Evolutionary conservation across 2,329 filamentous ascomycete species (phyloP).

Genomic region (Nemania abortiva): DNA sequence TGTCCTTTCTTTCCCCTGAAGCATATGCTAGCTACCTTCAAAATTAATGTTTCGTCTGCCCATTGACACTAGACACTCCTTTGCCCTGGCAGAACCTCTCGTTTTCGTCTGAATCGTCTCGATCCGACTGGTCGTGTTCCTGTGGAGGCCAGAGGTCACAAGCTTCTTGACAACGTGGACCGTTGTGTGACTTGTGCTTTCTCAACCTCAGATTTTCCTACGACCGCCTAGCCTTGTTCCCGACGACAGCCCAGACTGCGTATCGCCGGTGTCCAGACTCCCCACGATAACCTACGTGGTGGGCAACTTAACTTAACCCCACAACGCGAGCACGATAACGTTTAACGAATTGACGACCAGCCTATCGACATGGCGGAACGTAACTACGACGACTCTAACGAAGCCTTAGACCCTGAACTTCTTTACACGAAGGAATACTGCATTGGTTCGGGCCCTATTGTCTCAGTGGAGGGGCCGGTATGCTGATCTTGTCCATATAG

Average conservation of each 20-base stretch:
- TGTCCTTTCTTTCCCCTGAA: constrained; percentile 20
- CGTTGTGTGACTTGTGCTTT: constrained; percentile 24
- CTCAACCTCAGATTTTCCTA: constrained; percentile 3
- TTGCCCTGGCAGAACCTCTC: constrained; percentile 18
- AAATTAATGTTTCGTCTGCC: constrained; percentile 18
- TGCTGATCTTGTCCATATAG: constrained; percentile 59
- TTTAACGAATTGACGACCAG: constrained; percentile 39
- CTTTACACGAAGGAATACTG: constrained; percentile 94
- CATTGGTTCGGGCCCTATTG: constrained; percentile 71
- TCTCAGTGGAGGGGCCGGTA: constrained; percentile 40
- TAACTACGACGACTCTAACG: constrained; percentile 63
- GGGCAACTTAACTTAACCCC: constrained; percentile 8
- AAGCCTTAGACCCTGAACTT: constrained; percentile 83
- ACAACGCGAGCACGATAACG: constrained; percentile 29
- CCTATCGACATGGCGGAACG: constrained; percentile 60
- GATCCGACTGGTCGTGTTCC: constrained; percentile 3
- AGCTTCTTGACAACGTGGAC: constrained; percentile 30
- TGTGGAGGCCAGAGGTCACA: constrained; percentile 4
- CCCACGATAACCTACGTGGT: background rate
- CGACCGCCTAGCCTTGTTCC: constrained; percentile 3
- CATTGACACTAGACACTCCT: constrained; percentile 25
- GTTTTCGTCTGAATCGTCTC: constrained; percentile 18
- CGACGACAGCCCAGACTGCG: constrained; percentile 3
- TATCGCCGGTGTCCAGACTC: constrained; percentile 7
- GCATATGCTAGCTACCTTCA: constrained; percentile 18